Evolutionary conservation across 371 early-diverging fungal species (phyloP).

Genomic region (Mucor lusitanicus): DNA sequence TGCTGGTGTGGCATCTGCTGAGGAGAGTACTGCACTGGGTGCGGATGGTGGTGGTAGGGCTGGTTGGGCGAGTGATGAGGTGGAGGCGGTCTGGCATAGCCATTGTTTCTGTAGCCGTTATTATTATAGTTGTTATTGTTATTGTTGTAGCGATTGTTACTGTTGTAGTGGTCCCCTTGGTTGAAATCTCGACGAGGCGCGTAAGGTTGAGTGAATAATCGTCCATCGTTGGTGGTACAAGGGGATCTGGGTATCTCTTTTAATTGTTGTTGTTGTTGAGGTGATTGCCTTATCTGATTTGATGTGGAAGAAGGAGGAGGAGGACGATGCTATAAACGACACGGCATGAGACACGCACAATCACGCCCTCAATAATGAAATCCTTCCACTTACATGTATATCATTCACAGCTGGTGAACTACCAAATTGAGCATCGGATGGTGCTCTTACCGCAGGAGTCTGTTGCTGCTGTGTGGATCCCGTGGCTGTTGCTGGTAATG

Average conservation of each 20-base stretch:
- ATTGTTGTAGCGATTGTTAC: slow-evolving; percentile 11
- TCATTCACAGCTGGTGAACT: slow-evolving; percentile 42
- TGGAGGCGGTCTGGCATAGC: slow-evolving; percentile 12
- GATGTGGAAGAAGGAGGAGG: not conserved
- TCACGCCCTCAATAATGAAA: not conserved
- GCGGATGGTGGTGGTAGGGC: slow-evolving; percentile 13
- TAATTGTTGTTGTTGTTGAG: slow-evolving; percentile 11
- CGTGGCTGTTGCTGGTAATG: slow-evolving; percentile 7
- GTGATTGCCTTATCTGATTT: slow-evolving; percentile 6
- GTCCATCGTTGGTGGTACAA: slow-evolving; percentile 28
- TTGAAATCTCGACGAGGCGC: slow-evolving; percentile 28
- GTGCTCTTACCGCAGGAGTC: slow-evolving; percentile 22
- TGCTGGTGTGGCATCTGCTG: slow-evolving; percentile 23
- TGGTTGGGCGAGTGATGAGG: slow-evolving; percentile 11
- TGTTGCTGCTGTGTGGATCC: slow-evolving; percentile 15
- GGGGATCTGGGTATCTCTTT: slow-evolving; percentile 31
- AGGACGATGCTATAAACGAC: slow-evolving; percentile 9
- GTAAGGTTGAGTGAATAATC: slow-evolving; percentile 34
- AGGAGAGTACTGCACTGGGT: slow-evolving; percentile 20
- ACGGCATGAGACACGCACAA: not conserved
- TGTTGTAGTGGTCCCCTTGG: slow-evolving; percentile 14
- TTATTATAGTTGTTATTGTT: slow-evolving; percentile 7
- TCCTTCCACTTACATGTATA: slow-evolving; percentile 6
- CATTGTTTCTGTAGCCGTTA: not conserved
- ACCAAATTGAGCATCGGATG: slow-evolving; percentile 41